Evolutionary conservation across 2,329 filamentous ascomycete genomes (phyloP).

Genomic region (Cladorrhinum sp.): DNA sequence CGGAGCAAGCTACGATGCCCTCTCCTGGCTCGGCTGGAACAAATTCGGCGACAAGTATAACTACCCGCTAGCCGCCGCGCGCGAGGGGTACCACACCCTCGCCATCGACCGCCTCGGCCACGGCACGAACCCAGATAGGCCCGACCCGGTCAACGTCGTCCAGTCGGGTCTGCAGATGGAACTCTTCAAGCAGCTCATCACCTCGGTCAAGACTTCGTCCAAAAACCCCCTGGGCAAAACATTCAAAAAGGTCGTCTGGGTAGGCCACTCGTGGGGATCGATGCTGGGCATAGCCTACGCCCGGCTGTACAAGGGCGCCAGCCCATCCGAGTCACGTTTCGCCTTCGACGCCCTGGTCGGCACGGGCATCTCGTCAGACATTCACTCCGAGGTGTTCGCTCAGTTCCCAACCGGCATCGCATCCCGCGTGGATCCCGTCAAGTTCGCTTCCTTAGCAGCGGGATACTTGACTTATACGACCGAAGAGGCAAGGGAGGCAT

Average conservation of each 20-base stretch:
- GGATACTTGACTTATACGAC: constrained; percentile 7
- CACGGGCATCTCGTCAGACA: constrained; percentile 9
- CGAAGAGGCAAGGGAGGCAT: constrained; percentile 59
- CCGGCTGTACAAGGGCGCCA: not conserved
- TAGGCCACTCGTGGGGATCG: constrained; percentile 19
- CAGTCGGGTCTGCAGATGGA: constrained; percentile 11
- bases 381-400: not conserved
- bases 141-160: constrained; percentile 11
- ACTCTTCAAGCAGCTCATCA: constrained; percentile 11
- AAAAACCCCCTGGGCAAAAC: constrained; percentile 2
- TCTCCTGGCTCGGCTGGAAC: constrained; percentile 13
- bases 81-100: constrained; percentile 17
- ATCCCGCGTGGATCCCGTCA: not conserved
- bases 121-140: constrained; percentile 1
- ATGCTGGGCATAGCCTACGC: constrained; percentile 1
- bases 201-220: not conserved
- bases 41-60: constrained; percentile 10
- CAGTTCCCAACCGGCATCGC: not conserved
- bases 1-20: constrained; percentile 14
- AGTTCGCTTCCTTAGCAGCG: not conserved
- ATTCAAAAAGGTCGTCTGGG: constrained; percentile 16
- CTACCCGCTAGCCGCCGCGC: constrained; percentile 8
- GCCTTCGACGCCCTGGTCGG: constrained; percentile 11
- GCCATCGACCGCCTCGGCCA: constrained; percentile 18
- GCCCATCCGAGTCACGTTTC: no score